Evolutionary conservation across 495 filamentous ascomycete genomes (phyloP), one percentile per base, ranked within the genome.

Genomic region (Podospora australis): DNA sequence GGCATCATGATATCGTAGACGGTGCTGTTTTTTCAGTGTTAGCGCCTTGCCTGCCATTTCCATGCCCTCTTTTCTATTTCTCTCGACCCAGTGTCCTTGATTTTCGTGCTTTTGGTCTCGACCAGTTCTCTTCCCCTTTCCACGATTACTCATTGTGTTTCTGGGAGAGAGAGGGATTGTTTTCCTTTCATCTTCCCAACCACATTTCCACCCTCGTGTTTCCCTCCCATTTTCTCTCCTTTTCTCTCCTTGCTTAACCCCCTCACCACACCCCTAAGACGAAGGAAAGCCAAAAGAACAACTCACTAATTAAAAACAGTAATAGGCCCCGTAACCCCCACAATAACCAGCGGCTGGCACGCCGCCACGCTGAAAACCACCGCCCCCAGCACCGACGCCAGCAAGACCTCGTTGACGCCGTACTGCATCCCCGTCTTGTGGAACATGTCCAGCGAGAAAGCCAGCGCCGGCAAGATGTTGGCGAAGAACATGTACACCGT

Each of bases 401-500:
- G 70, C 25, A 92, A 70, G 13, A 88, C 86, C 63, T 92, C 87
- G 61, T 92, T 92, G 30, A 92, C 87, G 29, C 87, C 87, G 62
- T 85, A 92, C 49, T 81, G 80, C 68, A 82, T 81, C 53, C 79
- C 67, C 3, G 87, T 92, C 68, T 88, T 87, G 46, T 82, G 79
- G 50, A 75, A 88, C 87, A 92, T 92, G 58, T 92, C 87, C 22
- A 91, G 68, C 2, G 84, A 88, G 69, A 90, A 92, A 32, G 87
- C 87, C 49, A 92, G 62, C 19, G 87, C 87, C 6, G 87, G 87
- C 22, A 92, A 65, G 49, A 90, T 87, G 70, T 90, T 90, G 21
- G 86, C 87, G 73, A 90, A 91, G 67, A 88, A 91, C 86, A 90
- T 92, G 65, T 90, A 90, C 39, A 92, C 73, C 26, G 87, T 89